Evolutionary conservation across 2,329 filamentous ascomycete genomes (phyloP).

Genomic region (Arthrobotrys sinensis): DNA sequence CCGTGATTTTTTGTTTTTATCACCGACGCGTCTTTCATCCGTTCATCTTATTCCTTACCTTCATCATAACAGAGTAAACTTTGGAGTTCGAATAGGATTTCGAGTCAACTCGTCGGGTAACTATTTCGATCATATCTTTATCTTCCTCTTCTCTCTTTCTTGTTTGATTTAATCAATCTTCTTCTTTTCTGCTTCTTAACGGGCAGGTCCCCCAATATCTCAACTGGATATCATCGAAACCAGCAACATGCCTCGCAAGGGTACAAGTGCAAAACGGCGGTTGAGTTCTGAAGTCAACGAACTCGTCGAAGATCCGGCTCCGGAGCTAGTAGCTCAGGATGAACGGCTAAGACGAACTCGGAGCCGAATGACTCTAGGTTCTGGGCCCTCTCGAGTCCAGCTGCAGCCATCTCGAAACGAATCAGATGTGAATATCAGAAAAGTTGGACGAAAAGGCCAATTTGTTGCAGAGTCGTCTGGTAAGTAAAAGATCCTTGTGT

Average conservation of each 20-base stretch:
- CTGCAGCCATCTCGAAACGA: slow-evolving; percentile 13
- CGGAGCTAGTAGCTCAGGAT: slow-evolving; percentile 12
- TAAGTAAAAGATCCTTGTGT: slow-evolving; percentile 28
- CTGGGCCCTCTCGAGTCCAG: not conserved
- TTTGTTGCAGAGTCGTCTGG: slow-evolving; percentile 31
- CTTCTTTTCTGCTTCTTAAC: not conserved
- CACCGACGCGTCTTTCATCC: slow-evolving; percentile 12
- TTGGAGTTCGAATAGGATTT: not conserved
- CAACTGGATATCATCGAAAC: not conserved
- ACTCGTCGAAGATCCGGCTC: not conserved
- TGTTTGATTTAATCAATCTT: slow-evolving; percentile 28
- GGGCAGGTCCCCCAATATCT: slow-evolving; percentile 1
- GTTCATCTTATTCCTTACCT: not conserved
- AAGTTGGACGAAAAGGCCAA: slow-evolving; percentile 11
- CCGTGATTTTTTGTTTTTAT: not conserved
- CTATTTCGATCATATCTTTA: slow-evolving; percentile 6
- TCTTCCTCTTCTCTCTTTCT: slow-evolving; percentile 1
- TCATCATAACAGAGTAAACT: not conserved
- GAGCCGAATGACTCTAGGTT: slow-evolving; percentile 6
- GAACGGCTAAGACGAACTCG: slow-evolving; percentile 34
- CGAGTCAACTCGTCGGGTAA: not conserved
- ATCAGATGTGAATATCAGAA: not conserved
- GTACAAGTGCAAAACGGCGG: slow-evolving; percentile 38
- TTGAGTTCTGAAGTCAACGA: slow-evolving; percentile 12
- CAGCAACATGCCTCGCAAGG: slow-evolving; percentile 44